phyloP scores from a whole-genome alignment of 2,329 filamentous ascomycete genomes.

The Talaromyces sp. region DNA sequence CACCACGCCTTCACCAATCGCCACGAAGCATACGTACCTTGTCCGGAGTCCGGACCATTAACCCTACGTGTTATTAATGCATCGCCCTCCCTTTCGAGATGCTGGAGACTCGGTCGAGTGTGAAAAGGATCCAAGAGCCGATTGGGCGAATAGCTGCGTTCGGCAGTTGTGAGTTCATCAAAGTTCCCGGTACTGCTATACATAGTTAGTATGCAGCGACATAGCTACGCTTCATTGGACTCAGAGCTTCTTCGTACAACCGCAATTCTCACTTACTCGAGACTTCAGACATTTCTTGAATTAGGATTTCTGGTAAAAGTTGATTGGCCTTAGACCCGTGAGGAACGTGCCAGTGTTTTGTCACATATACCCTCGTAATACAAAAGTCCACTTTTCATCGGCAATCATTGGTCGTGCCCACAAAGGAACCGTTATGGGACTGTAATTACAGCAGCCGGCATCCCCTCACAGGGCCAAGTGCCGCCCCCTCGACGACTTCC shows the following conservation, averaged over 20 bases:
- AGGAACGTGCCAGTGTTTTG: not conserved
- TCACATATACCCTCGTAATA: not conserved
- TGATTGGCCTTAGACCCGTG: not conserved
- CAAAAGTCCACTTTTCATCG: not conserved
- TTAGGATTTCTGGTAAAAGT: not conserved
- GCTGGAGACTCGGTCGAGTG: not conserved
- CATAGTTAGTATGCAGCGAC: not conserved
- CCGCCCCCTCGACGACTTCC: not conserved
- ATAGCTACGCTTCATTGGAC: not conserved
- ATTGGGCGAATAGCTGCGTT: not conserved
- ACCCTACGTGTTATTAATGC: not conserved
- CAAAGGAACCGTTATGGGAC: not conserved
- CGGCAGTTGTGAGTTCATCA: not conserved
- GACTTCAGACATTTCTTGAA: not conserved
- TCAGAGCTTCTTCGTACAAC: not conserved
- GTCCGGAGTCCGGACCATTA: not conserved
- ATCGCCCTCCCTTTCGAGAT: not conserved
- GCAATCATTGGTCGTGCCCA: not conserved
- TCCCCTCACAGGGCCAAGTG: slow-evolving; percentile 1
- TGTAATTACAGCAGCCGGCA: not conserved
- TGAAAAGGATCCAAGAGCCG: not conserved
- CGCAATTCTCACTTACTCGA: not conserved
- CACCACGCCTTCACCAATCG: not conserved
- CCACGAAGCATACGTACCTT: not conserved
- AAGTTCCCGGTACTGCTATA: not conserved